Evolutionary conservation across 164 flowering plant genomes (phyloP).

Genomic region (Vitis cinerea): DNA sequence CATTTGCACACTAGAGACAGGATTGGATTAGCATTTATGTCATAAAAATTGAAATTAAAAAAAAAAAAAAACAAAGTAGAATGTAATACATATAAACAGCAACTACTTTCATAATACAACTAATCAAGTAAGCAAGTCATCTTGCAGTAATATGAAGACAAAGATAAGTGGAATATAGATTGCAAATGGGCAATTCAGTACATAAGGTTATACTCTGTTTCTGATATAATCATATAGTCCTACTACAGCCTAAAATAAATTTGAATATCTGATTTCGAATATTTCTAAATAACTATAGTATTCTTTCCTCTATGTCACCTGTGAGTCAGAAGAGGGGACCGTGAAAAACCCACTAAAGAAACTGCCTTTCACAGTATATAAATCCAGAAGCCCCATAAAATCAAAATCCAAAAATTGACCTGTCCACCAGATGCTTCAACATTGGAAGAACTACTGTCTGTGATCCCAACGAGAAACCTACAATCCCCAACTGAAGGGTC

Average conservation of each 20-base stretch:
- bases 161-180: background rate
- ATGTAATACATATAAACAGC: too few relatives aligned
- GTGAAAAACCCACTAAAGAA: constrained; percentile 29
- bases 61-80: too few relatives aligned
- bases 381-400: constrained; percentile 23
- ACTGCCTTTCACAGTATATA: constrained; percentile 19
- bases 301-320: constrained; percentile 16
- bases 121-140: too few relatives aligned
- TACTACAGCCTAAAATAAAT: constrained; percentile 5
- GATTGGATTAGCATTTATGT: too few relatives aligned
- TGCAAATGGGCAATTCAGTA: background rate
- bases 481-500: constrained; percentile 89
- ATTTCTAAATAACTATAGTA: constrained; percentile 15
- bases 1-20: too few relatives aligned
- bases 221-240: background rate
- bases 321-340: constrained; percentile 18
- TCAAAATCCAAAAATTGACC: constrained; percentile 12
- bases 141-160: too few relatives aligned
- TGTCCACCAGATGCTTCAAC: background rate
- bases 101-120: too few relatives aligned
- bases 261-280: constrained; percentile 9
- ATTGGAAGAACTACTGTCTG: constrained; percentile 28
- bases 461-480: constrained; percentile 80
- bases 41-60: too few relatives aligned
- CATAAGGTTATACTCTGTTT: background rate